Evolutionary conservation across 805 yeast genomes (phyloP).

Genomic region (Schizosaccharomyces octosporus): DNA sequence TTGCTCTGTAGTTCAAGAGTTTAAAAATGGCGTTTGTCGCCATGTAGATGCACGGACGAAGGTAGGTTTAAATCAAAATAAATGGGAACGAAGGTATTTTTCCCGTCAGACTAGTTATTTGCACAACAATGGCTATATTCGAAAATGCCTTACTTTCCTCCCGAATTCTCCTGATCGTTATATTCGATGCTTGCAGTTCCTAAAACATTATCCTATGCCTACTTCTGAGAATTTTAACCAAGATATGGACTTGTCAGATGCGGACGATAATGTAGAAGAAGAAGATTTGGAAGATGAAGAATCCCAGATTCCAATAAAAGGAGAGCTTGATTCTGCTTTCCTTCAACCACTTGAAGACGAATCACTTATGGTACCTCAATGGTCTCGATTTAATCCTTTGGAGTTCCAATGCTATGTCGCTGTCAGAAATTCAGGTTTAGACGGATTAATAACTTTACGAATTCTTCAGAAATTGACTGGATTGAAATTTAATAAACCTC

Average conservation of each 20-base stretch:
- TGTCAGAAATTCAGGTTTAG: background rate
- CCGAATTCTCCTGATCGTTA: background rate
- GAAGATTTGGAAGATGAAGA: background rate
- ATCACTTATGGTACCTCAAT: background rate
- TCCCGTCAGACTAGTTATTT: background rate
- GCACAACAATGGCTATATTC: background rate
- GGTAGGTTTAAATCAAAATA: background rate
- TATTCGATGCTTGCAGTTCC: background rate
- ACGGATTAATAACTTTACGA: background rate
- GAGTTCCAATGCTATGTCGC: background rate
- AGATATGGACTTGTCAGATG: background rate
- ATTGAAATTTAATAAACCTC: background rate
- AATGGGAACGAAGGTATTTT: background rate
- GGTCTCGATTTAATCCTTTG: background rate
- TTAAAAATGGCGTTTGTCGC: background rate
- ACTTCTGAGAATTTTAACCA: background rate
- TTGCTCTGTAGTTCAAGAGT: background rate
- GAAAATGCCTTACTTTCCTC: background rate
- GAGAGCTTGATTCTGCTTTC: background rate
- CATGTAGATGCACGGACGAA: background rate
- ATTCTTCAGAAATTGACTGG: background rate
- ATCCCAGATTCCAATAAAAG: background rate
- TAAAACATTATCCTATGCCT: background rate
- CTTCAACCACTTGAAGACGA: background rate
- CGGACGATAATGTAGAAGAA: background rate